phyloP scores from a whole-genome alignment of 257 asterid species.

The Gentiana straminea region DNA sequence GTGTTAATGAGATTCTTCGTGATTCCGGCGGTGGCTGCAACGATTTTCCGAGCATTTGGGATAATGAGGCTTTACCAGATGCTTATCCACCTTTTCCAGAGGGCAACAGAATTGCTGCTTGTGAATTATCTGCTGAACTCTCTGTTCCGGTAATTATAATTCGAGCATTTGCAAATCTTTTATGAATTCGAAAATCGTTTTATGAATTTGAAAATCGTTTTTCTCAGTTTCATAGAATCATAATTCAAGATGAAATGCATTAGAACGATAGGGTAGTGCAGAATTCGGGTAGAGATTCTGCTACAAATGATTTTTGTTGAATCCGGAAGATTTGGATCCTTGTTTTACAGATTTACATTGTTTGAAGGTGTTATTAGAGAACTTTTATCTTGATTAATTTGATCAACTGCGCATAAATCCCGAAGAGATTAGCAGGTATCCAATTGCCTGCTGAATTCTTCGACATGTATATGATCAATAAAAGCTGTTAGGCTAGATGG shows the following conservation, averaged over 20 bases:
- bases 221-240: too few species aligned
- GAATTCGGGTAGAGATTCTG: too few species aligned
- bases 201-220: too few species aligned
- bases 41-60: slow-evolving; percentile 61
- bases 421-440: too few species aligned
- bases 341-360: neutral
- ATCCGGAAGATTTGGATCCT: too few species aligned
- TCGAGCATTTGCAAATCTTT: neutral
- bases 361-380: neutral
- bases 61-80: slow-evolving; percentile 39
- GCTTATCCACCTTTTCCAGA: slow-evolving; percentile 43
- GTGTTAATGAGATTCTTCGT: slow-evolving; percentile 17
- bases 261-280: too few species aligned
- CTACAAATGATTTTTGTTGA: too few species aligned
- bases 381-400: neutral
- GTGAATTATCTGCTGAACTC: slow-evolving; percentile 68
- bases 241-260: too few species aligned
- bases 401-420: too few species aligned
- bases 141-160: slow-evolving; percentile 68
- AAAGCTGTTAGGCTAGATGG: too few species aligned
- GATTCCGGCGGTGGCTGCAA: slow-evolving; percentile 23
- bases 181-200: neutral
- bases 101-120: slow-evolving; percentile 23
- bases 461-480: too few species aligned
- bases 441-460: too few species aligned